Evolutionary conservation across 1,139 yeast species (phyloP), one percentile per base, ranked within the genome.

Genomic region (Williopsis jadinii): DNA sequence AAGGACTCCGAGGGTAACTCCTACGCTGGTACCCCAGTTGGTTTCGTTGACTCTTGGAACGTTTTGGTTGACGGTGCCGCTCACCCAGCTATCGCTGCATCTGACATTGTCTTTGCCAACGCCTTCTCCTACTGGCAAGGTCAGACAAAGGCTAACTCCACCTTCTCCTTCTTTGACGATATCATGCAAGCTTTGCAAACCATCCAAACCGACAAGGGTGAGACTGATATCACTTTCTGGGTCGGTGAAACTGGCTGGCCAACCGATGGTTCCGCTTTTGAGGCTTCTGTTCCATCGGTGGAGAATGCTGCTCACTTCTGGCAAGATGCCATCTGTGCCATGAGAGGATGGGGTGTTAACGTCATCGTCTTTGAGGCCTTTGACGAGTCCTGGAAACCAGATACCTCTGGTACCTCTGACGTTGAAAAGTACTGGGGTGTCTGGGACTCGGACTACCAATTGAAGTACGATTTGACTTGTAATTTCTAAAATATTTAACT

Each of bases 181-280:
- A 85, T 88, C 65, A 86, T 86, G 95, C 96, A 88, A 73, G 95
- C 96, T 50, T 71, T 90, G 64, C 95, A 85, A 71, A 72, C 74
- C 47, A 77, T 90, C 59, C 95, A 88, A 72, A 70, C 87, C 53
- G 67, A 77, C 52, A 90, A 90, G 73, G 95, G 95, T 48, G 68
- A 83, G 44, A 82, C 90, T 47, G 88, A 86, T 64, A 74, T 88
- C 55, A 73, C 77, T 46, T 87, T 90, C 73, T 88, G 92, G 88
- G 92, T 90, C 58, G 97, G 97, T 62, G 97, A 92, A 73, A 92
- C 97, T 52, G 98, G 97, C 55, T 90, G 97, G 96, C 95, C 97
- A 61, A 77, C 95, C 36, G 80, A 73, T 11, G 98, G 98, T 64
- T 79, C 87, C 50, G 67, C 71, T 62, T 88, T 67, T 57, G 85